Evolutionary conservation across 805 yeast species (phyloP), one percentile per base, ranked within the genome.

Genomic region (Ogataea saltuana): DNA sequence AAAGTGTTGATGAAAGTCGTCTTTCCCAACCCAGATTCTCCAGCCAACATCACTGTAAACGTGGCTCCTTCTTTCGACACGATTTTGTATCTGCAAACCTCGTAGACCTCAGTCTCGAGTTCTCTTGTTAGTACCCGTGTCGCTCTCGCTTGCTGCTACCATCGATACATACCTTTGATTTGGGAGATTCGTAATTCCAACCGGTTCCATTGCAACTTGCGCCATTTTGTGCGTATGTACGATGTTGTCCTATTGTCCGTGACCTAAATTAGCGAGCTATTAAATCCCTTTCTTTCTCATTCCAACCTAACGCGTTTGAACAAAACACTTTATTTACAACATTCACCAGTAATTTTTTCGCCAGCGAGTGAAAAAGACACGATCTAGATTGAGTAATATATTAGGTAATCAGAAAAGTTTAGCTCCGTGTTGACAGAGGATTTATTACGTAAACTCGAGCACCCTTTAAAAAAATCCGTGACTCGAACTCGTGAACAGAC

Each of bases 21-120:
- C 64, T 89, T 88, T 48, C 97, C 97, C 39, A 88, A 69, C 6
- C 97, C 96, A 37, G 90, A 80, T 64, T 89, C 97, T 55, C 97
- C 97, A 35, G 88, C 88, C 20, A 88, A 81, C 89, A 88, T 84
- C 52, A 86, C 50, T 29, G 89, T 86, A 70, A 86, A 82, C 17
- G 80, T 74, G 46, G 88, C 85, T 33, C 93, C 95, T 54, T 79
- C 72, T 51, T 82, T 81, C 46, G 86, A 80, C 39, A 85, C 85
- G 49, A 83, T 79, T 62, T 84, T 85, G 69, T 84, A 85, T 61
- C 85, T 78, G 28, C 27, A 31, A 15, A 16, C 7, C 11, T 13
- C 6, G 16, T n/a, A 19, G 17, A 19, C 6, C 4, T 26, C 6
- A 6, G 5, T 15, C 6, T n/a, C n/a, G n/a, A 25, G 13, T 5